A percentile compares a stretch with the other conserved stretches of the same genome.
Conservation (phyloP, 2,329 filamentous ascomycete genomes). For the Penicillium palitans region DNA sequence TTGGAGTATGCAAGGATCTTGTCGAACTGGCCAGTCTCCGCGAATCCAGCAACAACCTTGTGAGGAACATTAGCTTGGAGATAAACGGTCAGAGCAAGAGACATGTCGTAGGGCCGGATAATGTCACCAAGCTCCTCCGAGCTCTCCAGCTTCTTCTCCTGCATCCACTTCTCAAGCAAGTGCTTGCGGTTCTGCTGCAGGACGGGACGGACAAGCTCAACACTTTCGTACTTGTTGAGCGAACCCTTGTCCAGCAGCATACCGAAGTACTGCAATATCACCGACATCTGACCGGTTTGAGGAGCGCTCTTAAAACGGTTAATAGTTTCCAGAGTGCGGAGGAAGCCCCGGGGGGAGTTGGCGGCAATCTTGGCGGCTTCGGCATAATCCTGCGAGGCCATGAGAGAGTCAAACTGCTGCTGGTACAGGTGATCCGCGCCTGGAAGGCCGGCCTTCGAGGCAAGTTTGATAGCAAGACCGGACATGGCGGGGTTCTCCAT, state of each 20-base stretch:
- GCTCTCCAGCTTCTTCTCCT: constrained; percentile 91
- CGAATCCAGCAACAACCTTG: constrained; percentile 93
- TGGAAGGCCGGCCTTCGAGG: constrained; percentile 87
- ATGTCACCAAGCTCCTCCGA: constrained; percentile 96
- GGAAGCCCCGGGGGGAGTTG: constrained; percentile 92
- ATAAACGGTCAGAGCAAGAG: constrained; percentile 85
- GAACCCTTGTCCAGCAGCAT: constrained; percentile 94
- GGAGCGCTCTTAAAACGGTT: constrained; percentile 91
- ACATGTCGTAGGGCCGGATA: constrained; percentile 83
- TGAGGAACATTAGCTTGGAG: constrained; percentile 84
- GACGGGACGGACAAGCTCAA: constrained; percentile 91
- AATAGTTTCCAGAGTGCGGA: constrained; percentile 92
- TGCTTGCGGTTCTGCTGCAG: constrained; percentile 93
- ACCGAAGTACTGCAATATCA: constrained; percentile 96
- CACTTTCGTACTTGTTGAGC: constrained; percentile 87
- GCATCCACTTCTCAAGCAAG: constrained; percentile 95
- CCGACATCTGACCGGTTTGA: constrained; percentile 72
- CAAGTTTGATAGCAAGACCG: constrained; percentile 91
- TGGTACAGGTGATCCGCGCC: constrained; percentile 92
- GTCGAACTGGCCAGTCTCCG: constrained; percentile 94
- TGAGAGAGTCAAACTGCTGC: constrained; percentile 86
- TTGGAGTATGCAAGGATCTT: constrained; percentile 91
- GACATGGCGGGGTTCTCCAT: constrained; percentile 95
- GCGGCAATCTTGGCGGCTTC: constrained; percentile 95
- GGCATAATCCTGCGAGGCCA: constrained; percentile 74